phyloP scores from a whole-genome alignment of 1,139 yeast genomes.

The Protomyces arabidopsidicola region DNA sequence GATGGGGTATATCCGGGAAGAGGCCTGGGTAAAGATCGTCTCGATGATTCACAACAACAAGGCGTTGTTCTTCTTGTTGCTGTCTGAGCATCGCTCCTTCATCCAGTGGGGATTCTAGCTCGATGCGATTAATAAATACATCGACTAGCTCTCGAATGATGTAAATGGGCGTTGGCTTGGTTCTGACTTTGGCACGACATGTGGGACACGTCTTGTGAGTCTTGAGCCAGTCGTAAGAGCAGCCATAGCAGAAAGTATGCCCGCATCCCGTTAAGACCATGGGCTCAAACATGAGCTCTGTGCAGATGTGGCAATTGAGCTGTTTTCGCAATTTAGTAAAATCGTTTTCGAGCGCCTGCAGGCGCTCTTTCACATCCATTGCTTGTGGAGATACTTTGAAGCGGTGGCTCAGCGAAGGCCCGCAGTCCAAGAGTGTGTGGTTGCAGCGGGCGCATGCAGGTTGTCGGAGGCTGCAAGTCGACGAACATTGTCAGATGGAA shows the following conservation, averaged over 20 bases:
- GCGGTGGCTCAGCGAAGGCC: no score
- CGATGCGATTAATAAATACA: neutral
- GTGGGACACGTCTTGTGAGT: constrained; percentile 26
- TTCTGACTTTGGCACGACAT: constrained; percentile 16
- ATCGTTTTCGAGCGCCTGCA: neutral
- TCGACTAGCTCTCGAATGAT: constrained; percentile 19
- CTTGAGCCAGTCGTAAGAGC: constrained; percentile 25
- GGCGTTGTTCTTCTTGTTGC: constrained; percentile 13
- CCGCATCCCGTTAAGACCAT: constrained; percentile 21
- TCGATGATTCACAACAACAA: neutral
- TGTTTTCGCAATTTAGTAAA: constrained; percentile 1
- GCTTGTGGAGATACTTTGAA: no score
- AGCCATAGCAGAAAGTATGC: constrained; percentile 25
- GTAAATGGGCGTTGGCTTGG: constrained; percentile 10
- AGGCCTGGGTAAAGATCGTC: constrained; percentile 19
- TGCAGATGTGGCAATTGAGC: constrained; percentile 23
- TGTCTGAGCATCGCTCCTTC: neutral
- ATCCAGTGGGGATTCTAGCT: constrained; percentile 2
- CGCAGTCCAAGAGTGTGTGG: no score
- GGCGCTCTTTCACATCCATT: neutral
- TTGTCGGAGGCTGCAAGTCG: no score
- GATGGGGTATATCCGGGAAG: neutral
- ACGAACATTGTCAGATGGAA: no score
- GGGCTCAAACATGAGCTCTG: constrained; percentile 18
- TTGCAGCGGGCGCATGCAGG: no score